Evolutionary conservation across 352 stramenopile species (phyloP), one percentile per base, ranked within the genome.

Genomic region (Phytophthora citricola): DNA sequence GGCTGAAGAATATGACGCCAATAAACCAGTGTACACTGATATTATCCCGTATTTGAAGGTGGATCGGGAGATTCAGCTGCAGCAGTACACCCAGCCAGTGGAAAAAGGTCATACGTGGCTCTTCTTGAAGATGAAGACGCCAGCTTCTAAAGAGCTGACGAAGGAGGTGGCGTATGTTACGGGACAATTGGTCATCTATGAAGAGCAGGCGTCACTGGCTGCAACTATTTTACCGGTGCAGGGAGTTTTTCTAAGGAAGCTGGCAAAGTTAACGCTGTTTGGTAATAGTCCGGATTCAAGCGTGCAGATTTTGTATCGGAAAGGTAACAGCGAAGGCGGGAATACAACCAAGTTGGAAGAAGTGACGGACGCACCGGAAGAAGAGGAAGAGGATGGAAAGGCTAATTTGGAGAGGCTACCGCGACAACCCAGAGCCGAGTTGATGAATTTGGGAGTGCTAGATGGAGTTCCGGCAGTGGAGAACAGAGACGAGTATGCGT

Each of bases 221-320:
- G 85, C 84, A 0, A 94, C 87, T 11, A 94, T 94, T 58, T 46
- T 96, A 9, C 84, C 86, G 0, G 83, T 96, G n/a, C 83, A 93
- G 39, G 88, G 88, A 20, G 83, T 96, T 22, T 96, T 94, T 57
- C 62, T 96, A 11, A 67, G 87, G 1, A 85, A 83, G 32, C 66
- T 89, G 20, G 86, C 64, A 48, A 91, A 83, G 58, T 71, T 96
- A 43, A 93, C 85, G 57, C 71, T 96, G 4, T 94, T 93, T 58
- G 84, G 86, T 46, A 96, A 96, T 69, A 90, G 81, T 26, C 85
- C 85, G 5, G 88, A 94, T 61, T 83, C 84, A 38, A 91, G 76
- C 40, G 82, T 94, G 47, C 81, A 93, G 52, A 72, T 96, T 40
- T 66, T 91, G 55, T 96, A 93, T 70, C 73, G 78, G 7, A 89